These are phyloP conservation scores for Adiantum capillusveneris DNA, from an alignment of 75 land plant genomes.

Conservation along the genomic window DNA sequence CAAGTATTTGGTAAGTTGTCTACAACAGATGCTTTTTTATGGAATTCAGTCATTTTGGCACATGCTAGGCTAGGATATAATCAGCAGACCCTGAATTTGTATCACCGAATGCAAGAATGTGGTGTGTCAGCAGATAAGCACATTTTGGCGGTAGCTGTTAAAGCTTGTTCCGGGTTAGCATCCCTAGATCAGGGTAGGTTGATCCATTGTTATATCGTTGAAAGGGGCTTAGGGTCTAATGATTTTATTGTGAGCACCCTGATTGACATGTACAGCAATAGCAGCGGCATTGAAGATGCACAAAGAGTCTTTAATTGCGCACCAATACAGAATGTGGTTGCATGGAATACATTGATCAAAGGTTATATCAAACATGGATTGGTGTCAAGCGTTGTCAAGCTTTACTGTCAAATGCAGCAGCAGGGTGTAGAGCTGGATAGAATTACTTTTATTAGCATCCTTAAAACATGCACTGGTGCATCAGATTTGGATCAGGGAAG, in stretches of 20 bases:
- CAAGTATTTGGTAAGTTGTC: slow-evolving; percentile 23
- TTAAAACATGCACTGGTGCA: background rate
- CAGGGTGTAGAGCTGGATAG: background rate
- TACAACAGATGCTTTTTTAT: slow-evolving; percentile 18
- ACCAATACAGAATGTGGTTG: background rate
- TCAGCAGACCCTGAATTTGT: slow-evolving; percentile 21
- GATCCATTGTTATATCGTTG: slow-evolving; percentile 1
- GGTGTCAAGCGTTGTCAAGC: background rate
- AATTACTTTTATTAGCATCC: background rate
- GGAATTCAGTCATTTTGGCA: slow-evolving; percentile 24
- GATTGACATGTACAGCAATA: slow-evolving; percentile 7
- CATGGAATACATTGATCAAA: background rate
- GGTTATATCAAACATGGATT: background rate
- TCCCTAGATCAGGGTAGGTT: background rate
- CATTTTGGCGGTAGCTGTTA: slow-evolving; percentile 33
- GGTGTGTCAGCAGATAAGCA: slow-evolving; percentile 32
- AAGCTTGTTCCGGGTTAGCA: background rate
- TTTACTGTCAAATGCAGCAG: background rate
- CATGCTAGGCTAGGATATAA: slow-evolving; percentile 23
- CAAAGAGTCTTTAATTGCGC: background rate
- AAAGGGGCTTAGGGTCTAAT: background rate
- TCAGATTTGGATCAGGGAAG: slow-evolving; percentile 11
- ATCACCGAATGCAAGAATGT: slow-evolving; percentile 35
- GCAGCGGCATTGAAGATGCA: slow-evolving; percentile 4
- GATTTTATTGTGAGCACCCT: background rate